Conservation (phyloP, 208 protist species). For the Leptomonas seymouri region DNA sequence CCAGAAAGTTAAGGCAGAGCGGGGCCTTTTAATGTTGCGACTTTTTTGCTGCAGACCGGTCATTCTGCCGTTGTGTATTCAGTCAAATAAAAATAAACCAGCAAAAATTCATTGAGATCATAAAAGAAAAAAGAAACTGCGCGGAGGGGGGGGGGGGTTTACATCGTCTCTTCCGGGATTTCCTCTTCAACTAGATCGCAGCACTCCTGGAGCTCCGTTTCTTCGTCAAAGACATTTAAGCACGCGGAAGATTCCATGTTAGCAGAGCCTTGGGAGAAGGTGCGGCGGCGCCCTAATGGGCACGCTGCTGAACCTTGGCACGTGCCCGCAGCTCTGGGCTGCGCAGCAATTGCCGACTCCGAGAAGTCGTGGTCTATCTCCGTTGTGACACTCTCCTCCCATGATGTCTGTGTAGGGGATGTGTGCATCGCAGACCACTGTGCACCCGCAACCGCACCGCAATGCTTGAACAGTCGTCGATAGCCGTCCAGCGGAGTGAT, state of each 20-base stretch:
- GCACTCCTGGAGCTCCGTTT: neutral
- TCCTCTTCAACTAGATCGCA: neutral
- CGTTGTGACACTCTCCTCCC: neutral
- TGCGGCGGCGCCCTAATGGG: neutral
- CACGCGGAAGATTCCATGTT: neutral
- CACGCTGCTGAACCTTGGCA: neutral
- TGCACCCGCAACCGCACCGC: neutral
- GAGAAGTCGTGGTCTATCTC: conserved; percentile 1
- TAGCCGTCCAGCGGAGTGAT: neutral
- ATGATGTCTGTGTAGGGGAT: neutral
- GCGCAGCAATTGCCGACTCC: neutral
- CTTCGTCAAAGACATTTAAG: neutral
- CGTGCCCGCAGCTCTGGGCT: neutral
- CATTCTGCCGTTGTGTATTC: too few relatives aligned
- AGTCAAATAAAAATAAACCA: too few relatives aligned
- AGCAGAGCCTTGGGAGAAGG: neutral
- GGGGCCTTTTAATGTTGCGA: too few relatives aligned
- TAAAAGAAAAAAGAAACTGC: too few relatives aligned
- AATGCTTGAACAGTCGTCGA: neutral
- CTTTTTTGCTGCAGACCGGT: too few relatives aligned
- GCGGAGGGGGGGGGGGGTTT: too few relatives aligned
- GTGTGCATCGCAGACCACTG: neutral
- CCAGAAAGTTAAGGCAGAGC: too few relatives aligned
- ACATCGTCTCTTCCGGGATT: neutral
- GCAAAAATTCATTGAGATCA: too few relatives aligned